These are phyloP conservation scores for Camelina neglecta DNA, from an alignment of 345 rosid genomes.

Conservation along the genomic window DNA sequence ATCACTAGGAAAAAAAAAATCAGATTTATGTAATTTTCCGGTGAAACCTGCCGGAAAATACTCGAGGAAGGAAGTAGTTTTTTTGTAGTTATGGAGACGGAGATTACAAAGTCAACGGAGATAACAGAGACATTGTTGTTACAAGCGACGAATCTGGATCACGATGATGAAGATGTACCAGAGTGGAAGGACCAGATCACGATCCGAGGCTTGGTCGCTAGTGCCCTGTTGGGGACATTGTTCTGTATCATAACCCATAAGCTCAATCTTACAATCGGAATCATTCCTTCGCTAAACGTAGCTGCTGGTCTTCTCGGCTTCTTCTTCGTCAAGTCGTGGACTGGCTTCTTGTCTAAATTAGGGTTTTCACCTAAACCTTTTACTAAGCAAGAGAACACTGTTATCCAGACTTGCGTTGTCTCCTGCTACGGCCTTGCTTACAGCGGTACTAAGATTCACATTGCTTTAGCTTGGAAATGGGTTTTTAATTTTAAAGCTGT, in stretches of 20 bases:
- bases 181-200: constrained; percentile 94
- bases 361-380: constrained; percentile 67
- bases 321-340: constrained; percentile 90
- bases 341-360: constrained; percentile 54
- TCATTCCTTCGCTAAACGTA: constrained; percentile 80
- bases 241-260: constrained; percentile 89
- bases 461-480: neutral
- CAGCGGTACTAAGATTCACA: constrained; percentile 49
- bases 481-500: neutral
- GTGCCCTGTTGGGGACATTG: constrained; percentile 66
- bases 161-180: constrained; percentile 50
- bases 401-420: constrained; percentile 87
- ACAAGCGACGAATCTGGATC: constrained; percentile 21
- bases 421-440: constrained; percentile 91
- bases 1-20: neutral
- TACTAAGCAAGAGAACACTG: constrained; percentile 89
- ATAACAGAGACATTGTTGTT: constrained; percentile 55
- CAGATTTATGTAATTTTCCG: neutral
- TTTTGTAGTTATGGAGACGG: constrained; percentile 52
- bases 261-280: constrained; percentile 82
- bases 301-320: constrained; percentile 86
- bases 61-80: neutral
- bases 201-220: constrained; percentile 63
- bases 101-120: constrained; percentile 44
- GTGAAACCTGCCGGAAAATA: neutral